Base-by-base conservation (phyloP, 176 grass and related monocot species). In the Oropetium thomaeum region DNA sequence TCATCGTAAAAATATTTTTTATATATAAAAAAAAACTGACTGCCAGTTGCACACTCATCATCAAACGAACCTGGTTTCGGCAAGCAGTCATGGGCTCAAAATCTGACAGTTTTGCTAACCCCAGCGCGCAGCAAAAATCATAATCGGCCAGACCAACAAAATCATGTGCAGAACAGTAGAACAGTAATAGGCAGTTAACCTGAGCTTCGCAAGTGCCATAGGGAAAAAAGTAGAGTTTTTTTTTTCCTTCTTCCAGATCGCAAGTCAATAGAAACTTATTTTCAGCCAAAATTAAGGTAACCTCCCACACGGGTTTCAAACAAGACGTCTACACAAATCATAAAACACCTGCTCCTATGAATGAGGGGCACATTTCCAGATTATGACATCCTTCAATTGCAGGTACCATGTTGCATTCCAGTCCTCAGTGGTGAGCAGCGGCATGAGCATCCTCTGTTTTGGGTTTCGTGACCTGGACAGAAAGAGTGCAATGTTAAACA, bases 381-480 rank as follows among this genome's bases (percentile, higher is more conserved):
- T 74, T 64, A 52, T 9, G 26, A 13, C 20, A 25, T 65, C 67
- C 41, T 73, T 42, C 14, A 32, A 7, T 8, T 54, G 58, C 20
- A 82, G 48, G 31, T 40, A 64, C 38, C 34, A 63, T 7, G 10
- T 3, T 2, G 34, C 26, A 55, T 33, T 26, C 23, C 65, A 5
- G 30, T 48, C 55, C 80, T 80, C 29, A 94, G 66, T 90, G 88
- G 28, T 88, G 88, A 55, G 74, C 81, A 26, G 53, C 49, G 20
- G 49, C 23, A 25, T 67, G 72, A 10, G 71, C 81, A 33, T 83
- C 84, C 61, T 84, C 81, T 79, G 86, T 85, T 83, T 84, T 85
- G n/a, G 92, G 68, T 73, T 93, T 85, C 19, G 82, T 79, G 5
- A 45, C 70, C 83, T 85, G 57, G 45, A 37, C 5, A 71, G 33